Conservation (phyloP, 371 early-diverging fungal species). For the Haplosporangium sp. region DNA sequence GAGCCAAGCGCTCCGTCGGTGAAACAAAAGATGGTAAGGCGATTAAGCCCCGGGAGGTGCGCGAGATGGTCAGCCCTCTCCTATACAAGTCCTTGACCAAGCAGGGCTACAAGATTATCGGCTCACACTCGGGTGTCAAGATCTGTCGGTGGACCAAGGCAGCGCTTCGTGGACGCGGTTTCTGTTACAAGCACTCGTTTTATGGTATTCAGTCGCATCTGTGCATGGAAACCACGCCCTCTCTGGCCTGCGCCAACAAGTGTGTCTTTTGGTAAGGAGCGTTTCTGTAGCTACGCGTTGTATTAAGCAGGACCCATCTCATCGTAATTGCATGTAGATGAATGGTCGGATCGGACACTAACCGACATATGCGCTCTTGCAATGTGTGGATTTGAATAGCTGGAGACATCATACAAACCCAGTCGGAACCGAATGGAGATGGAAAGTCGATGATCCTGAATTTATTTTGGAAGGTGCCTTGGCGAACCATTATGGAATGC, state of each 20-base stretch:
- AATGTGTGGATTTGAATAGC: slow-evolving; percentile 11
- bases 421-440: slow-evolving; percentile 81
- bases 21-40: slow-evolving; percentile 55
- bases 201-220: slow-evolving; percentile 76
- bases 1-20: slow-evolving; percentile 61
- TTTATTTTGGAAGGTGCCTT: slow-evolving; percentile 80
- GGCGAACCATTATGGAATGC: slow-evolving; percentile 83
- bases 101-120: slow-evolving; percentile 85
- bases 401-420: slow-evolving; percentile 89
- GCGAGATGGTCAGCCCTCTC: slow-evolving; percentile 84
- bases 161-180: slow-evolving; percentile 81
- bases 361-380: background rate
- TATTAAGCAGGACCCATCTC: no score
- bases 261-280: slow-evolving; percentile 74
- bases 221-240: slow-evolving; percentile 80
- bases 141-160: slow-evolving; percentile 88
- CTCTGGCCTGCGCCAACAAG: slow-evolving; percentile 85
- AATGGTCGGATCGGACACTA: no score
- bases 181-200: slow-evolving; percentile 84
- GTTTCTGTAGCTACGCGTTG: background rate
- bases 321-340: no score
- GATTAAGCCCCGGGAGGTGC: slow-evolving; percentile 57
- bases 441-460: slow-evolving; percentile 83
- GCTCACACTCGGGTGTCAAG: slow-evolving; percentile 84
- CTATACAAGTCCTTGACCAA: slow-evolving; percentile 79